These are phyloP conservation scores for Edaphochlamys debaryana DNA, from an alignment of 139 green algal species.

Conservation along the genomic window DNA sequence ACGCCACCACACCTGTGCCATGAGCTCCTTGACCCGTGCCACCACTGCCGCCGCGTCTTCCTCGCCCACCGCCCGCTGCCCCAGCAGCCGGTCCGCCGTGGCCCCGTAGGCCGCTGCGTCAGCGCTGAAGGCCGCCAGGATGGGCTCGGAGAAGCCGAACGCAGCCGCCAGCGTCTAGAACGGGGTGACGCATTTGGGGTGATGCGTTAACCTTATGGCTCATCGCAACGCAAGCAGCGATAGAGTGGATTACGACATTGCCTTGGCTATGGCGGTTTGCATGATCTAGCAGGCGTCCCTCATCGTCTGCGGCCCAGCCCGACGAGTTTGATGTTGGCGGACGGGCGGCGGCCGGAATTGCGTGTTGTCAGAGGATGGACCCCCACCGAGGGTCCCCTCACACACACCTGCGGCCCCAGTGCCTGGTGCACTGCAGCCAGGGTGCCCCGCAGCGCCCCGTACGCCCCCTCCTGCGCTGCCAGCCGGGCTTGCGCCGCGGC, in stretches of 20 bases:
- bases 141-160: slow-evolving; percentile 39
- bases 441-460: neutral
- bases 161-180: slow-evolving; percentile 19
- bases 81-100: slow-evolving; percentile 22
- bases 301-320: no score
- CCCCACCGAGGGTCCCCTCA: no score
- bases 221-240: neutral
- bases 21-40: slow-evolving; percentile 40
- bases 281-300: no score
- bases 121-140: slow-evolving; percentile 14
- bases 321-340: no score
- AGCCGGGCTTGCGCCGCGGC: neutral
- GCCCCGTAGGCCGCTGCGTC: slow-evolving; percentile 3
- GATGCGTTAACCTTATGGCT: no score
- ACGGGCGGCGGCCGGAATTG: no score
- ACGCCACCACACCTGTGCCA: slow-evolving; percentile 41
- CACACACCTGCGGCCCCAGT: slow-evolving; percentile 27
- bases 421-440: slow-evolving; percentile 3
- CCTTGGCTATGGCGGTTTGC: no score
- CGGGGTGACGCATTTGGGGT: neutral
- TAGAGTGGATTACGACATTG: neutral
- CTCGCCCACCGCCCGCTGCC: slow-evolving; percentile 7
- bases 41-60: slow-evolving; percentile 41
- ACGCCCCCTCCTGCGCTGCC: neutral
- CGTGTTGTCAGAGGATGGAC: no score